Evolutionary conservation across 2,329 filamentous ascomycete species (phyloP).

Genomic region (Sporothrix protearum): DNA sequence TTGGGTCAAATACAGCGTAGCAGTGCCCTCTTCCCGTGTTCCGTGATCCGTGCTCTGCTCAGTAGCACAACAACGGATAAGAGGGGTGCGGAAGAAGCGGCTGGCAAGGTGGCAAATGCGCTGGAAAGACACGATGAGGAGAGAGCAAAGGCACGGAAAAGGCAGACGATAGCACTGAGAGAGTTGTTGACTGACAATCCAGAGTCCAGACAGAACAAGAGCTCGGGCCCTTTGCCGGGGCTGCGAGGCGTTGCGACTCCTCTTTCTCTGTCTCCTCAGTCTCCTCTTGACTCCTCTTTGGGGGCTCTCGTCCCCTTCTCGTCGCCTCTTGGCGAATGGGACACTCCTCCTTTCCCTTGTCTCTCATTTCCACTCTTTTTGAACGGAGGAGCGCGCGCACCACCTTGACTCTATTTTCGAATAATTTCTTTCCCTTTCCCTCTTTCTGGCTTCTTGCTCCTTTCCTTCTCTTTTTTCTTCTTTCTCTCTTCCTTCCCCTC

Average conservation of each 20-base stretch:
- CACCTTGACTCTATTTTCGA: not conserved
- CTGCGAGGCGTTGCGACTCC: not conserved
- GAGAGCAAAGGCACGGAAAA: no score
- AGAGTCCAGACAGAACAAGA: not conserved
- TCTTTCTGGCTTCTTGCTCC: not conserved
- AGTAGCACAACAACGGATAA: not conserved
- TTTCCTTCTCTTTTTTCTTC: not conserved
- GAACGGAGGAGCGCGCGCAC: not conserved
- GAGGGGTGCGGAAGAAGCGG: not conserved
- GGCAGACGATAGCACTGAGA: not conserved
- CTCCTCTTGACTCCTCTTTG: not conserved
- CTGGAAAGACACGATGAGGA: not conserved
- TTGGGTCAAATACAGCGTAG: not conserved
- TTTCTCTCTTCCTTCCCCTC: not conserved
- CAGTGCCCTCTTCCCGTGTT: not conserved
- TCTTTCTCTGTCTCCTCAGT: conserved; percentile 2
- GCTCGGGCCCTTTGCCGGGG: conserved; percentile 14
- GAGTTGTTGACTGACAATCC: no score
- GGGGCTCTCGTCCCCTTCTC: not conserved
- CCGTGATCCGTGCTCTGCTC: not conserved
- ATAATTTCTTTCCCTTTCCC: not conserved
- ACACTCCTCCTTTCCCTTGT: conserved; percentile 6
- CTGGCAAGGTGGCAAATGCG: not conserved
- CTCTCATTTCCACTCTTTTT: conserved; percentile 8
- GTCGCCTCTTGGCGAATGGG: conserved; percentile 14